A percentile compares a stretch with the other conserved stretches of the same genome.
Conservation (phyloP, 768 basidiomycete species). For the Tulasnella sp. region DNA sequence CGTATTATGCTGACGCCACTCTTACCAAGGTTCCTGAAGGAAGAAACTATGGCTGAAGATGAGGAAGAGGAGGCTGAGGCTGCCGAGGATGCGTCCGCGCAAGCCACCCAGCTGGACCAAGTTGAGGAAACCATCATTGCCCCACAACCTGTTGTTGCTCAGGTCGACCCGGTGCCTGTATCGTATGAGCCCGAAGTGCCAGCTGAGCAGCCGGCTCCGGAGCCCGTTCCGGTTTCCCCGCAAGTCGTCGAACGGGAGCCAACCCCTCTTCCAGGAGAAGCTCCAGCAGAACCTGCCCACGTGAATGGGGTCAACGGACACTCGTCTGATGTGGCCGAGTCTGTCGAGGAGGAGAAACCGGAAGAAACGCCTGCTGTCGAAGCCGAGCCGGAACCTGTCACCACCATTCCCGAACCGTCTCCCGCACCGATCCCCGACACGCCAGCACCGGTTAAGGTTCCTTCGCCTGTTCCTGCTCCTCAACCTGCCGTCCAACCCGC, state of each 20-base stretch:
- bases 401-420: conserved; percentile 26
- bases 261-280: background rate
- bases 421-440: conserved; percentile 23
- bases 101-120: conserved; percentile 16
- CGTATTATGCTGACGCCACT: background rate
- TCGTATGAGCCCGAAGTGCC: conserved; percentile 4
- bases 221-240: background rate
- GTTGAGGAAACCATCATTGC: background rate
- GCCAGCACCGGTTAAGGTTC: conserved; percentile 21
- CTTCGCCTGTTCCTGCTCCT: conserved; percentile 28
- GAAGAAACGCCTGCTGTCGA: conserved; percentile 16
- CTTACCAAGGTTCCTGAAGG: conserved; percentile 68
- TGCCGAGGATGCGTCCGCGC: conserved; percentile 27
- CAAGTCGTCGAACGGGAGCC: background rate
- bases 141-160: background rate
- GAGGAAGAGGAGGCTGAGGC: conserved; percentile 32
- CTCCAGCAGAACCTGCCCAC: background rate
- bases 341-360: background rate
- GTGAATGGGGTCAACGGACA: conserved; percentile 12
- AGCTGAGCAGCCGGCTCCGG: background rate
- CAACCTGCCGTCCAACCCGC: conserved; percentile 32
- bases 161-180: background rate
- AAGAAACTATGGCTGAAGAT: conserved; percentile 67
- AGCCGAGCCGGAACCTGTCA: conserved; percentile 25
- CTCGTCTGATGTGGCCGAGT: background rate